Base-by-base conservation (phyloP, 2,329 filamentous ascomycete species). In the Monilinia fructicola region DNA sequence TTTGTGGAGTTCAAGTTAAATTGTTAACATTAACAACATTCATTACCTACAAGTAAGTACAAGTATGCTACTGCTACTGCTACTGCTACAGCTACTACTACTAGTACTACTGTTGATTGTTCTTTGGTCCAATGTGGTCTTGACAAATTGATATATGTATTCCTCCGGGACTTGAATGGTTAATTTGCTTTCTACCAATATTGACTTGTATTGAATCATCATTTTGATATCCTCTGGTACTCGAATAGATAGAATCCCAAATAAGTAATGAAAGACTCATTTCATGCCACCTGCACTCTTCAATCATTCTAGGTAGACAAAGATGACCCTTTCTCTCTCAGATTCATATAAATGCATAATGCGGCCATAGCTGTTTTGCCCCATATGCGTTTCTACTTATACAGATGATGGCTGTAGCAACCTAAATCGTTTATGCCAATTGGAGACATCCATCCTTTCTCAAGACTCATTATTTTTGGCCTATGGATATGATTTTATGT, bases 321-420 rank as follows among this genome's bases (percentile, higher is more conserved):
- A 65, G 44, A 50, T 38, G 46, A 18, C 31, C 55, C 48, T 11
- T 35, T 64, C 44, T 48, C n/a, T 42, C 21, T 64, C 48, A 60
- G 56, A 59, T 23, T 53, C 40, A 65, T 48, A 31, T 65, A 31
- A 50, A 42, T 48, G 54, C 40, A 50, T 59, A 40, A 60, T 52
- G 54, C 54, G 63, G 26, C 54, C 63, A 60, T 52, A 11, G 14
- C 48, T 48, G 48, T 65, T 11, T 46, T 40, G 50, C 58, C 64
- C 55, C 56, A 61, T 42, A n/a, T 61, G 55, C 55, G 26, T 66
- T 61, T 42, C 64, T 61, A 66, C 58, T 61, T 54, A 52, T 66
- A 66, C 64, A 66, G 50, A 54, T 61, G 55, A 61, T 61, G 38
- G 50, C 40, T 52, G 26, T 61, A 61, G 46, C 48, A 40, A 65